These are phyloP conservation scores for Pyrenochaeta sp. DNA, from an alignment of 2,329 filamentous ascomycete species.

Conservation along the genomic window DNA sequence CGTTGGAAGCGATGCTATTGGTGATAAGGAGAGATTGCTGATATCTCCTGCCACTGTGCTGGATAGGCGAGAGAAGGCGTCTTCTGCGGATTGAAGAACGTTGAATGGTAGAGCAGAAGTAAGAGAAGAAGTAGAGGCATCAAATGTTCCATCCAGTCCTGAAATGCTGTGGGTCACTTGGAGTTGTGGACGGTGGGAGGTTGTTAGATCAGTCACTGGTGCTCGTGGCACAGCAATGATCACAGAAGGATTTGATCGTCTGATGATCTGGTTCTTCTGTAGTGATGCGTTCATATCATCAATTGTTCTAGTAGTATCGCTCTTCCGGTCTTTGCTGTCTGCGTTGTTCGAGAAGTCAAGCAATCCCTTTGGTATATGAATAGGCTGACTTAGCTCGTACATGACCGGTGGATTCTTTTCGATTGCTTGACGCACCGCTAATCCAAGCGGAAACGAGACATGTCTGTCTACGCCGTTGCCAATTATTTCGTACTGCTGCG, in stretches of 20 bases:
- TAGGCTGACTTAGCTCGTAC: background rate
- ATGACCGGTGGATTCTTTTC: slow-evolving; percentile 2
- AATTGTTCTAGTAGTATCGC: too few species aligned
- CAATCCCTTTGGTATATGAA: background rate
- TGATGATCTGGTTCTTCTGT: too few species aligned
- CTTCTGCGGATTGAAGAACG: background rate
- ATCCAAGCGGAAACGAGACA: slow-evolving; percentile 71
- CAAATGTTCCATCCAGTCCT: too few species aligned
- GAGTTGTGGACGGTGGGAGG: too few species aligned
- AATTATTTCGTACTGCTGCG: slow-evolving; percentile 70
- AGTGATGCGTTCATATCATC: too few species aligned
- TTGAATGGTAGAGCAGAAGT: background rate
- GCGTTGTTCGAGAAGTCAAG: too few species aligned
- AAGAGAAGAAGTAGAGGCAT: background rate
- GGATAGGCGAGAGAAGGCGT: background rate
- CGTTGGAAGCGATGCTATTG: background rate
- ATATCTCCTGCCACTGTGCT: background rate
- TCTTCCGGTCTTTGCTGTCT: too few species aligned
- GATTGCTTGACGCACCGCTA: slow-evolving; percentile 56
- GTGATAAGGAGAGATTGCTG: background rate
- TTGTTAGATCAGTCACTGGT: too few species aligned
- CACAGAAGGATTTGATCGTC: too few species aligned
- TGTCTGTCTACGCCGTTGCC: slow-evolving; percentile 80
- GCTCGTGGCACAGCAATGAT: too few species aligned
- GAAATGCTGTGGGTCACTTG: too few species aligned